phyloP scores from a whole-genome alignment of 495 filamentous ascomycete species.

The Penicillium bialowiezense region DNA sequence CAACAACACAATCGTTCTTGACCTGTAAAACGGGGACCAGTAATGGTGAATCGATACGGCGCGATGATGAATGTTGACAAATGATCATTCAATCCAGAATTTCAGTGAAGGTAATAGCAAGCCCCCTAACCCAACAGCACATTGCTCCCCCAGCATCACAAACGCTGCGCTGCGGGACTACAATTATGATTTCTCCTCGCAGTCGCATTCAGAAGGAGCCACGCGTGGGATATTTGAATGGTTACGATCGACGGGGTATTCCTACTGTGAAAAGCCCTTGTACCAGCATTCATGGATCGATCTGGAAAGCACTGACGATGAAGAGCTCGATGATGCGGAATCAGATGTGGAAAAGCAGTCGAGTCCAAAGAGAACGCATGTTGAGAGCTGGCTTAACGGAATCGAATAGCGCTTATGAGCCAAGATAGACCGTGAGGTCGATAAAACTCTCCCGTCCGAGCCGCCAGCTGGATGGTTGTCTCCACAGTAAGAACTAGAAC shows the following conservation, averaged over 20 bases:
- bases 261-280: constrained; percentile 17
- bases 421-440: too few species aligned
- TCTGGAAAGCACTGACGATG: constrained; percentile 22
- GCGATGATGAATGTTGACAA: constrained; percentile 29
- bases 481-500: too few species aligned
- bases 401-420: too few species aligned
- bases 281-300: constrained; percentile 32
- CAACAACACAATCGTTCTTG: constrained; percentile 22
- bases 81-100: too few species aligned
- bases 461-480: too few species aligned
- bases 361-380: not conserved
- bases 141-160: too few species aligned
- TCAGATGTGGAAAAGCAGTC: constrained; percentile 1
- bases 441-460: too few species aligned
- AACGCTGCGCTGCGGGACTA: too few species aligned
- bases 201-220: constrained; percentile 13
- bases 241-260: constrained; percentile 12
- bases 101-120: too few species aligned
- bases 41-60: constrained; percentile 14
- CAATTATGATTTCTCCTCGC: not conserved
- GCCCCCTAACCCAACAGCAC: too few species aligned
- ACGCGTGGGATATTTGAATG: constrained; percentile 19
- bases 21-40: constrained; percentile 6
- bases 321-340: constrained; percentile 9
- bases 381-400: constrained; percentile 6